Base-by-base conservation (phyloP, 805 yeast species). In the Pichia manshurica region DNA sequence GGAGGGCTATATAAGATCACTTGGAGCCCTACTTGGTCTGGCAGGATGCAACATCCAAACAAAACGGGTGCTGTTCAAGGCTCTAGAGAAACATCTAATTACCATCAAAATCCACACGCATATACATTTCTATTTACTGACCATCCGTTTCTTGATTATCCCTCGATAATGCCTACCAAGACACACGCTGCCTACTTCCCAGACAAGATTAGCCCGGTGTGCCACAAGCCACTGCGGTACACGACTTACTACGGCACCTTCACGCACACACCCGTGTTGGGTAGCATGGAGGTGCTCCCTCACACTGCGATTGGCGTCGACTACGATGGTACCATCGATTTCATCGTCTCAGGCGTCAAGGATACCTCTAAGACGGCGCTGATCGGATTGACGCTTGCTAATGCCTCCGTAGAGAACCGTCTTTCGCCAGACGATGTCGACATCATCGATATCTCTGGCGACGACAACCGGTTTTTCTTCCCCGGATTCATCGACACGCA, bases 401-500 rank as follows among this genome's bases (percentile, higher is more conserved):
- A 47, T 19, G 38, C 46, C 4, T 25, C 42, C 6, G 23, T 22
- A 1, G 43, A 43, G 0, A n/a, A 12, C 17, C 17, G 20, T n/a
- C 37, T 60, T 8, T 8, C 38, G 2, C 10, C 23, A 13, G 68
- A 65, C 42, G 59, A 65, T 4, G 49, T 66, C 1, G 49, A 51
- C 1, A 48, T 75, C 2, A 61, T 71, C 7, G 70, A 70, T 47
- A 44, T 58, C 16, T 59, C 74, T 0, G 50, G 56, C 7, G 64
- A 70, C 15, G 69, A 70, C 20, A 63, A 68, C 53, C 63, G 65
- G 44, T 91, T 91, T 62, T 79, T 84, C 58, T 80, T 87, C 58
- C 95, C 95, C 0, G 95, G 95, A 0, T 86, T 86, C 56, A 67
- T 86, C 5, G 95, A 87, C 56, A 84, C 93, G 1, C 95, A 86